A percentile compares a stretch with the other conserved stretches of the same genome.
Conservation (phyloP, 2,329 filamentous ascomycete genomes). For the Aspergillus quadricinctus region DNA sequence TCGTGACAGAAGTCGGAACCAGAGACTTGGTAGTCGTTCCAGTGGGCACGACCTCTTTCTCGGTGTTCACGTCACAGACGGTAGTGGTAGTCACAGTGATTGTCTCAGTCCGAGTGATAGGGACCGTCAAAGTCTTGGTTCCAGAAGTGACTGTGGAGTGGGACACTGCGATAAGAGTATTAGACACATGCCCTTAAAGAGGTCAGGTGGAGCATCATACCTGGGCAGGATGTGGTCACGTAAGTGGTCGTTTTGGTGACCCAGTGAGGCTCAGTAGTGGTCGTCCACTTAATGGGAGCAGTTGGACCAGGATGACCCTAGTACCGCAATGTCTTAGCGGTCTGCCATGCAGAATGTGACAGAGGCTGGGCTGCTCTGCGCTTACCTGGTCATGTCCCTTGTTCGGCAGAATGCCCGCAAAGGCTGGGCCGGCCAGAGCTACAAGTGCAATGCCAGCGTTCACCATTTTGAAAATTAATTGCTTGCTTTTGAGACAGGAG, state of each 20-base stretch:
- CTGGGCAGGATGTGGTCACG: conserved; percentile 32
- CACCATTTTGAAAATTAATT: conserved; percentile 28
- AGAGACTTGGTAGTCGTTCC: conserved; percentile 11
- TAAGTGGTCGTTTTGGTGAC: conserved; percentile 30
- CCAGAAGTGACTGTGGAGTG: conserved; percentile 27
- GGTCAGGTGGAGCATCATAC: conserved; percentile 16
- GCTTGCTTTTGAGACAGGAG: conserved; percentile 9
- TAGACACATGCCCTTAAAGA: background rate
- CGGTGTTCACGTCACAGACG: conserved; percentile 19
- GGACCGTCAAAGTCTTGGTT: conserved; percentile 22
- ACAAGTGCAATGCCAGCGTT: conserved; percentile 31
- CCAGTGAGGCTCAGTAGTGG: conserved; percentile 12
- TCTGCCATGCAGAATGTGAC: background rate
- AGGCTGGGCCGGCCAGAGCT: conserved; percentile 32
- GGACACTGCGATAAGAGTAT: conserved; percentile 20
- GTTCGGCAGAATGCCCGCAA: conserved; percentile 31
- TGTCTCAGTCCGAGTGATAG: conserved; percentile 29
- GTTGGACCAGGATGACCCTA: background rate
- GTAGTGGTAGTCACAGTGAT: conserved; percentile 27
- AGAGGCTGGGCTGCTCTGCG: background rate
- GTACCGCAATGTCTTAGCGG: background rate
- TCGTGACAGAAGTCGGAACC: conserved; percentile 6
- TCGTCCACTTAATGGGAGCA: background rate
- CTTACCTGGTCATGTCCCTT: conserved; percentile 11
- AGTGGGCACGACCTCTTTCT: conserved; percentile 8